Base-by-base conservation (phyloP, 768 basidiomycete species). In the Dioszegia aurantiaca region DNA sequence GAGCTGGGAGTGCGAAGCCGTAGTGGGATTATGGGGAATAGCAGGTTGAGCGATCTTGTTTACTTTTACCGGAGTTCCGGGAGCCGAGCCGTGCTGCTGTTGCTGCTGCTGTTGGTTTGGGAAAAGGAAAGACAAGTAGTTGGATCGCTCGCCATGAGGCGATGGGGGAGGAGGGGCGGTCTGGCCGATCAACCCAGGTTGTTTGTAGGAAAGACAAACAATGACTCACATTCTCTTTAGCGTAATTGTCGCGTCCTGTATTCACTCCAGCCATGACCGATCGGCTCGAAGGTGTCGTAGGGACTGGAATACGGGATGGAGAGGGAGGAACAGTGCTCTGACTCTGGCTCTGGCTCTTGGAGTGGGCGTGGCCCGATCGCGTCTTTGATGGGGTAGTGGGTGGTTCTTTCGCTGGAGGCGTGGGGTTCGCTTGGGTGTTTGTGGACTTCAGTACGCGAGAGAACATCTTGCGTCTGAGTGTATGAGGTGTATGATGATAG, bases 301-400 rank as follows among this genome's bases (percentile, higher is more conserved):
- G 63, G 4, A 74, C 54, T 9, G 75, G 75, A 55, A 76, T 76
- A 56, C 73, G 73, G 44, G 73, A 71, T 12, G 75, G 71, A 27
- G 68, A 63, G 4, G 67, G 62, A 9, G 65, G 59, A 21, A 61
- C 62, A 36, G 57, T 61, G 14, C 60, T 37, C 17, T 61, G 48
- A 0, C 27, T 59, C 45, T 0, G 71, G 57, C 40, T 66, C 64
- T 42, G 60, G 30, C 26, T 65, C 62, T 21, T 49, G 42, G 42
- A 26, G 33, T 53, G 51, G 11, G 5, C 37, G 23, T 53, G 51
- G 16, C 51, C 51, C 36, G 51, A 53, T 14, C 69, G 43, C 3
- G 69, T 60, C 55, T 70, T 67, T 23, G 67, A 53, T 1, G 72
- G 65, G n/a, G 65, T 65, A 0, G 67, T 48, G 12, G 73, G 69